Evolutionary conservation across 1,139 yeast genomes (phyloP), one percentile per base, ranked within the genome.

Genomic region (Hyphopichia burtonii): DNA sequence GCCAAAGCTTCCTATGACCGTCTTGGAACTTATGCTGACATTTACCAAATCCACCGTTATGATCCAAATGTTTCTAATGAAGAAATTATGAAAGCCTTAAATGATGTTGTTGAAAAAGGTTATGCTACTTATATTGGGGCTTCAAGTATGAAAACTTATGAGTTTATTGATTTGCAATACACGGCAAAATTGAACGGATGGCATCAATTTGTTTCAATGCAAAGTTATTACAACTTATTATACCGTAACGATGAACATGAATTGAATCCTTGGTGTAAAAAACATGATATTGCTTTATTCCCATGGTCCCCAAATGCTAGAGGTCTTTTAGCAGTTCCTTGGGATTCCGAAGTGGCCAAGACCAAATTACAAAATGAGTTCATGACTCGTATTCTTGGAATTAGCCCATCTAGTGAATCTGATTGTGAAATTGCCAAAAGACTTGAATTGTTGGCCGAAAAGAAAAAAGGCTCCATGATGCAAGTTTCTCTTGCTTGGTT

Each of bases 211-310:
- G 66, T 79, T 45, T 68, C 79, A 38, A 79, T 80, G 83, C 86
- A 81, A 57, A 74, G 74, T 50, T 74, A 66, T 55, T 78, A 78
- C 58, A 20, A 27, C 14, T 37, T 40, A 17, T 32, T 40, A 8
- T 70, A n/a, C 17, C 31, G 86, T 18, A 84, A 80, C 52, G 85
- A 81, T 42, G 86, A 81, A 53, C 61, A 78, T 31, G 86, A 81
- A 52, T 69, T 80, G 78, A 76, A 74, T 80, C 46, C 70, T 68
- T 49, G 79, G 76, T 39, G 41, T 31, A 22, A 40, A 55, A 55
- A 58, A 31, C 37, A 34, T 35, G 40, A 39, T 14, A 42, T 49
- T 22, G 39, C 37, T 10, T 30, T 44, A n/a, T 44, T 49, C 31
- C 49, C 51, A 4, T 47, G 47, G 47, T 44, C 44, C 9, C 49